Evolutionary conservation across 2,329 filamentous ascomycete species (phyloP).

Genomic region (Monosporascus sp.): DNA sequence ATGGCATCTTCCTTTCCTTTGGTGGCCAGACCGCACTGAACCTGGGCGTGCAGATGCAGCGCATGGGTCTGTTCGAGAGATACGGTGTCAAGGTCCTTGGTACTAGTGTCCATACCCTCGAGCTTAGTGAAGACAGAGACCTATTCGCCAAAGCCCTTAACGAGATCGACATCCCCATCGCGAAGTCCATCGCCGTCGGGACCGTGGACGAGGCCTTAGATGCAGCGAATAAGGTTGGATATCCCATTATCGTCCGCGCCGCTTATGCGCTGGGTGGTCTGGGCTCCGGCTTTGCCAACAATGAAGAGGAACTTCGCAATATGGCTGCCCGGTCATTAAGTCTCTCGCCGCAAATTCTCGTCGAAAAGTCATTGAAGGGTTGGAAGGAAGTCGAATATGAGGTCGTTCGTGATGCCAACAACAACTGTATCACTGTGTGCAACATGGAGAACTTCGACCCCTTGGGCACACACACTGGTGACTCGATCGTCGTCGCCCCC

Average conservation of each 20-base stretch:
- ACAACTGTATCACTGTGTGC: slow-evolving; percentile 99
- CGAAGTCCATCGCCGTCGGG: slow-evolving; percentile 87
- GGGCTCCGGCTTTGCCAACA: slow-evolving; percentile 92
- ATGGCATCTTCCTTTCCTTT: slow-evolving; percentile 96
- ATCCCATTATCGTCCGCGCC: slow-evolving; percentile 96
- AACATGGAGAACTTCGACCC: slow-evolving; percentile 99
- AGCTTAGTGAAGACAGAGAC: slow-evolving; percentile 93
- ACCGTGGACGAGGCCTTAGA: slow-evolving; percentile 89
- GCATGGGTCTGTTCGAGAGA: slow-evolving; percentile 89
- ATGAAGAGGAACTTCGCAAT: slow-evolving; percentile 88
- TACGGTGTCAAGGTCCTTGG: slow-evolving; percentile 94
- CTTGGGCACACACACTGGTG: slow-evolving; percentile 93
- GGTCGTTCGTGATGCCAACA: slow-evolving; percentile 90
- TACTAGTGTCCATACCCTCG: slow-evolving; percentile 88
- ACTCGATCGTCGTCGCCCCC: slow-evolving; percentile 96
- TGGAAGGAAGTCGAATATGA: slow-evolving; percentile 99
- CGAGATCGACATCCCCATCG: slow-evolving; percentile 96
- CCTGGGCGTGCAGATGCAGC: slow-evolving; percentile 94
- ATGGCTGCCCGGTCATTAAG: slow-evolving; percentile 89
- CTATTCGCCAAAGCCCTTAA: slow-evolving; percentile 92
- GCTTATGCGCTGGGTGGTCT: slow-evolving; percentile 95
- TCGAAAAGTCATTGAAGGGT: slow-evolving; percentile 97
- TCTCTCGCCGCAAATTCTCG: slow-evolving; percentile 89
- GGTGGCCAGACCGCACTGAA: slow-evolving; percentile 97
- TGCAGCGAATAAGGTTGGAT: slow-evolving; percentile 81